Percentiles rank a stretch among this genome's conserved stretches.
Conservation (phyloP, 2,329 filamentous ascomycete species). For the Intubia oerlemansii region DNA sequence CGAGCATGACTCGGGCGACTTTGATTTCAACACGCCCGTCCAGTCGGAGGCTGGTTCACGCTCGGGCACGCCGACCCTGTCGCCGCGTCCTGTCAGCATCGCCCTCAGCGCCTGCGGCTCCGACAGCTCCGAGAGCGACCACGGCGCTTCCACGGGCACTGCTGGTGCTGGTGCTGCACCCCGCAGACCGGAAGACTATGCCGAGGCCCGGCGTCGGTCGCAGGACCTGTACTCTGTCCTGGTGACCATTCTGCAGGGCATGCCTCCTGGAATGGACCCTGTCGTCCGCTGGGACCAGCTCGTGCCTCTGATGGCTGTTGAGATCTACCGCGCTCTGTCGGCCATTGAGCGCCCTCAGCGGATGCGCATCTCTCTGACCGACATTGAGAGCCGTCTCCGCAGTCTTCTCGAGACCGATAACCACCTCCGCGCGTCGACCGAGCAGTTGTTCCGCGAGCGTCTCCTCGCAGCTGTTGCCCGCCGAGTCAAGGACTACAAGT, state of each 20-base stretch:
- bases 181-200: constrained; percentile 15
- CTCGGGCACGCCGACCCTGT: too few species aligned
- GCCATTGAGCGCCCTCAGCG: background rate
- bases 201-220: constrained; percentile 21
- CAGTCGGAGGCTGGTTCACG: constrained; percentile 1
- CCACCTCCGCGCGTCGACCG: constrained; percentile 13
- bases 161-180: constrained; percentile 2
- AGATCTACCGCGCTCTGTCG: constrained; percentile 29
- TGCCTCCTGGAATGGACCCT: constrained; percentile 19
- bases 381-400: constrained; percentile 1
- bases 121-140: constrained; percentile 20
- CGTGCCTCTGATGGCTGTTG: constrained; percentile 29
- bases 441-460: constrained; percentile 25
- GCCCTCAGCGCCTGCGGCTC: constrained; percentile 28
- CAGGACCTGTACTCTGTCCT: constrained; percentile 30
- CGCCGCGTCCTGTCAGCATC: constrained; percentile 25
- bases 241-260: constrained; percentile 31
- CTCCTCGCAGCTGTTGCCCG: constrained; percentile 25
- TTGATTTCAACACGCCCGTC: constrained; percentile 8
- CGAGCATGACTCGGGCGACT: constrained; percentile 1
- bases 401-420: too few species aligned
- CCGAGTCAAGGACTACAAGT: constrained; percentile 29
- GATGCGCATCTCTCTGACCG: too few species aligned
- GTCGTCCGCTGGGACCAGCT: constrained; percentile 28
- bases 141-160: constrained; percentile 13